Conservation (phyloP, 352 stramenopile species). For the Elongisporangium senticosum region DNA sequence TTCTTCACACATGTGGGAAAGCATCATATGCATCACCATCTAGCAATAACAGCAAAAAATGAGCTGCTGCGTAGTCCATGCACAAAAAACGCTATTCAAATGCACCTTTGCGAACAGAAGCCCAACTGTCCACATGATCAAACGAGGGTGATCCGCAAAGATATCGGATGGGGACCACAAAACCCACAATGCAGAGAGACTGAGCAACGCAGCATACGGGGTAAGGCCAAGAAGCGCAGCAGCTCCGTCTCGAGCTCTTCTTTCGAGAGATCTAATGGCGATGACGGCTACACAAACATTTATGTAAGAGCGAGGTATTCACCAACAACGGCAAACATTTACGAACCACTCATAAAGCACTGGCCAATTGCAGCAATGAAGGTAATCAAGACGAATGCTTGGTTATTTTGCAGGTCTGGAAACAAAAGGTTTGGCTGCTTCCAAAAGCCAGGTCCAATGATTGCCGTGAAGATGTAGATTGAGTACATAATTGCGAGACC, state of each 20-base stretch:
- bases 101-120: constrained; percentile 77
- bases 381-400: constrained; percentile 75
- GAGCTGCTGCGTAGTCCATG: neutral
- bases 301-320: constrained; percentile 4
- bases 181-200: constrained; percentile 67
- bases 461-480: constrained; percentile 65
- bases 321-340: neutral
- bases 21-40: constrained; percentile 90
- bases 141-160: constrained; percentile 71
- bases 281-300: constrained; percentile 34
- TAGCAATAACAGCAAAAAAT: constrained; percentile 11
- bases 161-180: constrained; percentile 78
- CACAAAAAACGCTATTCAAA: neutral
- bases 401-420: constrained; percentile 71
- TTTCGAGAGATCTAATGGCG: constrained; percentile 60
- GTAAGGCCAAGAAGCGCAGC: constrained; percentile 57
- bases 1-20: constrained; percentile 83
- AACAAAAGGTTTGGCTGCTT: constrained; percentile 50
- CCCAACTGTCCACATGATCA: constrained; percentile 83
- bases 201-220: constrained; percentile 63
- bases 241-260: constrained; percentile 48
- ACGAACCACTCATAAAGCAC: constrained; percentile 66
- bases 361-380: constrained; percentile 55
- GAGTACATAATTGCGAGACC: constrained; percentile 90
- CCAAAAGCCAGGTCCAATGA: constrained; percentile 61